phyloP scores from a whole-genome alignment of 2,329 filamentous ascomycete genomes.

The Neofusicoccum parvum region DNA sequence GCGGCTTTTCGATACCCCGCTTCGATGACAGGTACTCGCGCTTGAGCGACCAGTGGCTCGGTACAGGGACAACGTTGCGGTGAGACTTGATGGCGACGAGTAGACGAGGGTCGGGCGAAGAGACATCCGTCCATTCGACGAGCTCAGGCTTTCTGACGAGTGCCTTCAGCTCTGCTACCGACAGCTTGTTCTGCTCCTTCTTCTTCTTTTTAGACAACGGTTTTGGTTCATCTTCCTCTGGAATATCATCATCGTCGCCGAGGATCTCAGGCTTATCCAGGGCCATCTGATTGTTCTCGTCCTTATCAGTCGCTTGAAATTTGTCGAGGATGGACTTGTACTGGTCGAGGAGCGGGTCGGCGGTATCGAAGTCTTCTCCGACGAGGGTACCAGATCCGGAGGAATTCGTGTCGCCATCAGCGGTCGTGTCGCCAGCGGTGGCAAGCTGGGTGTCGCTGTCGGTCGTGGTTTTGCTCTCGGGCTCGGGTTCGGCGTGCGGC shows the following conservation, averaged over 20 bases:
- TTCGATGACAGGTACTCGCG: conserved; percentile 97
- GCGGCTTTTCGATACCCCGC: conserved; percentile 91
- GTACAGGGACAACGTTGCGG: conserved; percentile 93
- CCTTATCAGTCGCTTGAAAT: conserved; percentile 66
- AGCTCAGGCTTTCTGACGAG: conserved; percentile 88
- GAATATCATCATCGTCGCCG: conserved; percentile 83
- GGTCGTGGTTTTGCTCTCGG: conserved; percentile 9
- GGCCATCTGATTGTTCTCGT: conserved; percentile 52
- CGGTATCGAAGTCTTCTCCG: conserved; percentile 57
- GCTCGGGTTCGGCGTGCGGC: conserved; percentile 29
- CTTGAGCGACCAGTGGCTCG: conserved; percentile 92
- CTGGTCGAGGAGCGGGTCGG: conserved; percentile 78
- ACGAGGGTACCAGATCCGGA: conserved; percentile 40
- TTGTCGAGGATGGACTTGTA: conserved; percentile 82
- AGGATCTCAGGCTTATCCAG: conserved; percentile 78
- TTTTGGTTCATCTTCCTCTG: conserved; percentile 70
- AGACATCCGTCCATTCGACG: conserved; percentile 96
- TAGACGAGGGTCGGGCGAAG: conserved; percentile 82
- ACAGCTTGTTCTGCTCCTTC: conserved; percentile 88
- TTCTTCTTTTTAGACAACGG: conserved; percentile 93
- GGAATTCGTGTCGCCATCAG: background rate
- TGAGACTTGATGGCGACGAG: conserved; percentile 94
- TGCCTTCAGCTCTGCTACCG: conserved; percentile 92
- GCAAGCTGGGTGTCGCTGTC: conserved; percentile 26
- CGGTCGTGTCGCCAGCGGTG: conserved; percentile 30